Evolutionary conservation across 2,329 filamentous ascomycete species (phyloP).

Genomic region (Diaporthe australafricana): DNA sequence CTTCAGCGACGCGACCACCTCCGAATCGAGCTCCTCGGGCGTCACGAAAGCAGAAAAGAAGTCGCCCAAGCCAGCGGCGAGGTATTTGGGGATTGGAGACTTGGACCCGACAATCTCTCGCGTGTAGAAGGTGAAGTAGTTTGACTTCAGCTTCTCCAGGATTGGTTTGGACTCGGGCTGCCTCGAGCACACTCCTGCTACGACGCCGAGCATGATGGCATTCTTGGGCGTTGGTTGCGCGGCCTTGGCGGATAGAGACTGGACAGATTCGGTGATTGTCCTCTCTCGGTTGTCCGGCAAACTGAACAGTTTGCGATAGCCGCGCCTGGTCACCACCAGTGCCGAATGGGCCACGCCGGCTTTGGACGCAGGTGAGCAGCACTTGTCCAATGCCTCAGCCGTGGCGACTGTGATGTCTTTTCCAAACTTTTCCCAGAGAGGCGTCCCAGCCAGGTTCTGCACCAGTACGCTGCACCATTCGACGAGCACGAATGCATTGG

Average conservation of each 20-base stretch:
- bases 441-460: constrained; percentile 72
- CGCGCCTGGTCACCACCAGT: constrained; percentile 81
- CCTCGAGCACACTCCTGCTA: constrained; percentile 87
- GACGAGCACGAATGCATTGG: constrained; percentile 87
- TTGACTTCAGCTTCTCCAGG: constrained; percentile 74
- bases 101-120: constrained; percentile 88
- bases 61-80: constrained; percentile 79
- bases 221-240: constrained; percentile 74
- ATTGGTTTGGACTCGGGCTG: constrained; percentile 71
- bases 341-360: constrained; percentile 78
- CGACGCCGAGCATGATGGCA: constrained; percentile 82
- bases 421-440: constrained; percentile 73
- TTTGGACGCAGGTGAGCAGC: constrained; percentile 74
- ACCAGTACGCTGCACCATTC: constrained; percentile 90
- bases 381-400: constrained; percentile 82
- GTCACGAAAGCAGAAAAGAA: constrained; percentile 85
- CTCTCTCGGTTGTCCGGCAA: constrained; percentile 67
- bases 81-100: constrained; percentile 74
- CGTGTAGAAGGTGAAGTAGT: constrained; percentile 84
- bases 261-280: constrained; percentile 72
- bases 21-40: constrained; percentile 78
- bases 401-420: constrained; percentile 75
- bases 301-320: constrained; percentile 79
- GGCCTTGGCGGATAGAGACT: constrained; percentile 76
- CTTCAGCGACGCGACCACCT: constrained; percentile 85